Base-by-base conservation (phyloP, 1,139 yeast genomes). In the Hyphopichia buzzinii region DNA sequence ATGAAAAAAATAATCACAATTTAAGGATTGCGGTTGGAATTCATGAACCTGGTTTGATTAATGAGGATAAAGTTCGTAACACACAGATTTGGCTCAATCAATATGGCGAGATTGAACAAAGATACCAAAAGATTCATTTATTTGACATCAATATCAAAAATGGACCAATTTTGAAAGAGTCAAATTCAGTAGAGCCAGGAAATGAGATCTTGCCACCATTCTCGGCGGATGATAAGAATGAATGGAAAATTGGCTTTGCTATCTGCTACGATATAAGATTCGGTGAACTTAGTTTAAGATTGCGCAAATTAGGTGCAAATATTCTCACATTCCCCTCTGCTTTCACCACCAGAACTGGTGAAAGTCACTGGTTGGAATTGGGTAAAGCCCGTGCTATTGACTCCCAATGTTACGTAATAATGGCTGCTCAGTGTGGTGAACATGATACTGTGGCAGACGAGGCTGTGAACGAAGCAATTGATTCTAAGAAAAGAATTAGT, bases 381-480 rank as follows among this genome's bases (percentile, higher is more conserved):
- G 96, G 89, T 2, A 70, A 79, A 28, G 82, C 95, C 0, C 67
- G 97, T 33, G 97, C 97, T 2, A 73, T 92, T 17, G 96, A 89
- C 53, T 77, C 92, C 1, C 97, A 92, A 56, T 72, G 86, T 48
- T 92, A 75, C 57, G 95, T 92, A 2, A 69, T 92, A 4, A 81
- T 90, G 84, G 92, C 97, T 0, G 97, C 95, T 0, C 97, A 90
- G 55, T 78, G 81, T 39, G 97, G 97, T 2, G 66, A 67, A 24
- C 97, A 92, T 56, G 69, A 73, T 37, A 68, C 74, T 0, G 57
- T 61, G n/a, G 59, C 55, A 1, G 62, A 55, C 24, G 37, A 42
- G 17, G 55, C 55, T 23, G 64, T 55, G n/a, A 29, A 53, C 43
- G 23, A 48, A 39, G 64, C 70, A 57, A 46, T 55, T 50, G 49